Conservation (phyloP, 306 rosid species). For the Corylus heterophylla region DNA sequence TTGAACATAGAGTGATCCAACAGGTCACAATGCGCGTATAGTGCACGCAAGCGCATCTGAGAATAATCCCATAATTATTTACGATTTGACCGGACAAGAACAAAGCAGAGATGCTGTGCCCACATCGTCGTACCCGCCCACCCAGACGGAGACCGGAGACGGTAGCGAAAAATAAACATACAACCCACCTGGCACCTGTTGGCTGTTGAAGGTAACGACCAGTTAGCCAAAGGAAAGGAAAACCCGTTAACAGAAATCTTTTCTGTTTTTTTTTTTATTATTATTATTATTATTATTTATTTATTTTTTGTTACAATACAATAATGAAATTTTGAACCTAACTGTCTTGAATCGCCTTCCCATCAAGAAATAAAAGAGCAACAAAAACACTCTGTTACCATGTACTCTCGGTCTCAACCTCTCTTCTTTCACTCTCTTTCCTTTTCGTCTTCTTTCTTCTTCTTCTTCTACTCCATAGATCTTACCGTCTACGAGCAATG, state of each 20-base stretch:
- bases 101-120: slow-evolving; percentile 21
- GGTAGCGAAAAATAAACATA: neutral
- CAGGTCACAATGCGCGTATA: neutral
- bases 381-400: neutral
- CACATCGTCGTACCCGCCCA: slow-evolving; percentile 30
- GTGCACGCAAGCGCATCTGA: neutral
- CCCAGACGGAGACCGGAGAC: neutral
- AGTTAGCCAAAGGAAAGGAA: neutral
- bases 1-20: no score
- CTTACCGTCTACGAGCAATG: slow-evolving; percentile 32
- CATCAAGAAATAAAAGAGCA: slow-evolving; percentile 1
- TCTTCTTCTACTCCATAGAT: neutral
- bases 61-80: slow-evolving; percentile 3
- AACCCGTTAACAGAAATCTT: neutral
- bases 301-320: no score
- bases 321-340: neutral
- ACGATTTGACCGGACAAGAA: slow-evolving; percentile 4
- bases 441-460: neutral
- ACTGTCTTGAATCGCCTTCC: neutral
- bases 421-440: neutral
- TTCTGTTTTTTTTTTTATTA: neutral
- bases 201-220: neutral
- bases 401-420: neutral
- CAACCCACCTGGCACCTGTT: neutral
- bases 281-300: neutral